phyloP scores from a whole-genome alignment of 2,329 filamentous ascomycete genomes.

The Microdochium paspali region DNA sequence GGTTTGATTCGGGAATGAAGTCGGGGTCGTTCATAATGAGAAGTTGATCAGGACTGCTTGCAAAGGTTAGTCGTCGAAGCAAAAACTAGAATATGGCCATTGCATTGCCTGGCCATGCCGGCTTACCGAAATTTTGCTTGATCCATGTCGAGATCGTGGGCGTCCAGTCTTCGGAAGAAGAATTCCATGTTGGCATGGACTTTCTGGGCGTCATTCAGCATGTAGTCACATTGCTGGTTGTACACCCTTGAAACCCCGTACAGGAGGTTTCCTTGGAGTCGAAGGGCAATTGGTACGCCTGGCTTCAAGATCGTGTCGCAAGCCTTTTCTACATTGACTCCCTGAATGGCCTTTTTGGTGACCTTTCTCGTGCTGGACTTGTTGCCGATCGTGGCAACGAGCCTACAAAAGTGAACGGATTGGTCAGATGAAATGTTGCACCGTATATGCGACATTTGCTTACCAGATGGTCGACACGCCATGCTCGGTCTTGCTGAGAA shows the following conservation, averaged over 20 bases:
- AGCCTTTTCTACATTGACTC: conserved; percentile 78
- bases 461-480: conserved; percentile 94
- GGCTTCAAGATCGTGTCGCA: conserved; percentile 79
- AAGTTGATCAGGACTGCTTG: conserved; percentile 60
- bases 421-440: neutral
- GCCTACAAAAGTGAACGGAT: conserved; percentile 50
- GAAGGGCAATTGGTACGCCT: conserved; percentile 77
- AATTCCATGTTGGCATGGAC: conserved; percentile 64
- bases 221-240: conserved; percentile 76
- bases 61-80: conserved; percentile 2
- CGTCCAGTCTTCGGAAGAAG: conserved; percentile 49
- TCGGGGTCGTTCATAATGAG: conserved; percentile 73
- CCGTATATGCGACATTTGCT: conserved; percentile 45
- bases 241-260: conserved; percentile 82
- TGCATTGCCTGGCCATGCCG: no score
- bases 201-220: conserved; percentile 70
- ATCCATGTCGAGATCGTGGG: conserved; percentile 56
- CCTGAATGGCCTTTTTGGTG: conserved; percentile 76
- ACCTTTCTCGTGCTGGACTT: conserved; percentile 64
- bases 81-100: no score
- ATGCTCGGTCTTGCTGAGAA: conserved; percentile 79
- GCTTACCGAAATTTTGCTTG: conserved; percentile 64
- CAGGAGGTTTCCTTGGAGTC: conserved; percentile 81
- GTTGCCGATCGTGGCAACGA: conserved; percentile 78
- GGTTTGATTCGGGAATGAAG: conserved; percentile 59